Evolutionary conservation across 2,329 filamentous ascomycete species (phyloP), one percentile per base, ranked within the genome.

Genomic region (Aspergillus tanneri): DNA sequence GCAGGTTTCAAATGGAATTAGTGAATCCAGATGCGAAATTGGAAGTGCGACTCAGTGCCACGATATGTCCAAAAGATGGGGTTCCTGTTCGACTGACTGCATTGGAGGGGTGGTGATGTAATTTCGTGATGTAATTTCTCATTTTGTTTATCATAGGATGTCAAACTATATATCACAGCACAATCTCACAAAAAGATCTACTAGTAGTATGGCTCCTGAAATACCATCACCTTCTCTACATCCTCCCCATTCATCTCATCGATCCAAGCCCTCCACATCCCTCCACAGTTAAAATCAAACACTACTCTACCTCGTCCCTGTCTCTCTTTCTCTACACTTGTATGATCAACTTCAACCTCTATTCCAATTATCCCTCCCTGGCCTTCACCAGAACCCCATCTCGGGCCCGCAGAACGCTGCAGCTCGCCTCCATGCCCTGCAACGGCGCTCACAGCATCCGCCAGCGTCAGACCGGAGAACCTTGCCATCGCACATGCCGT

Each of bases 301-400:
- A 91, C 71, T 5, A 95, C 77, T 43, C 79, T 75, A 0, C 74
- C 72, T 22, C 56, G 60, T 27, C 58, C 30, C 75, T 59, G n/a
- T 56, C 56, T 0, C 77, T 41, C 36, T 22, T 19, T 0, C 77
- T 43, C 25, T 21, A 22, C 22, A 6, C 14, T 74, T 74, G 18
- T 67, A 60, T 90, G 86, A 61, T 90, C 86, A 37, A 91, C 23
- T 12, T 57, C 54, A 10, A 60, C 61, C 49, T 72, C 70, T 40
- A 74, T 87, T 0, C 88, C 90, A 59, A 96, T 95, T 40, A 96
- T 87, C 0, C 90, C 90, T 1, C 89, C 90, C 62, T 88, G 81
- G 0, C 90, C 90, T 64, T 95, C 90, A 2, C 87, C 86, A 0
- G 85, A 87, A 1, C 77, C 77, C 87, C 88, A 93, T 34, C 88